A percentile compares a stretch with the other conserved stretches of the same genome.
phyloP scores from a whole-genome alignment of 306 rosid species.

The Bauhinia variegata region DNA sequence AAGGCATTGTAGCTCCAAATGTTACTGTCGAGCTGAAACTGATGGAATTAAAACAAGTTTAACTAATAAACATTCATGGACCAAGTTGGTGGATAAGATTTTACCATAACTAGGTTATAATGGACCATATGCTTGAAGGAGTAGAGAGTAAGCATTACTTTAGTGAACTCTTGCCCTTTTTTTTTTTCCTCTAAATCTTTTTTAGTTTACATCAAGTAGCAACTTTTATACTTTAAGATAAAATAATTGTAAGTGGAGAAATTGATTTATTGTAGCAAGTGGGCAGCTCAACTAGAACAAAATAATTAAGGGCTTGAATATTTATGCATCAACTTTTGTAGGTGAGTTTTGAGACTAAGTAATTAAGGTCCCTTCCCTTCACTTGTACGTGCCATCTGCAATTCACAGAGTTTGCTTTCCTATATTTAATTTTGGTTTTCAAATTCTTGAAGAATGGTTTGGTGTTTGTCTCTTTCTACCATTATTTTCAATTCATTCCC shows the following conservation, averaged over 20 bases:
- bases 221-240: too few species aligned
- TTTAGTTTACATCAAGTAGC: too few species aligned
- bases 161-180: too few species aligned
- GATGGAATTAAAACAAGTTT: conserved; percentile 29
- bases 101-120: background rate
- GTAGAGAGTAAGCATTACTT: too few species aligned
- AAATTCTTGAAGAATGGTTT: background rate
- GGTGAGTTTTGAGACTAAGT: too few species aligned
- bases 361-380: too few species aligned
- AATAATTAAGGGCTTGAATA: too few species aligned
- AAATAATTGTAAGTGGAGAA: too few species aligned
- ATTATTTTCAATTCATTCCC: background rate
- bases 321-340: too few species aligned
- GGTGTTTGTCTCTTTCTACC: background rate
- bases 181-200: too few species aligned
- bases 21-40: conserved; percentile 12
- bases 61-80: conserved; percentile 10
- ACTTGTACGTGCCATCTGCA: background rate
- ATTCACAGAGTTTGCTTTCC: background rate
- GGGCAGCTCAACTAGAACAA: too few species aligned
- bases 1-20: conserved; percentile 1
- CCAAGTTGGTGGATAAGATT: background rate
- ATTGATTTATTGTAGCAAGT: too few species aligned
- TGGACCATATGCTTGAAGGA: background rate
- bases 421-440: conserved; percentile 1